Percentiles rank a stretch among this genome's conserved stretches.
phyloP scores from a whole-genome alignment of 2,329 filamentous ascomycete species.

The Apiospora arundinis region DNA sequence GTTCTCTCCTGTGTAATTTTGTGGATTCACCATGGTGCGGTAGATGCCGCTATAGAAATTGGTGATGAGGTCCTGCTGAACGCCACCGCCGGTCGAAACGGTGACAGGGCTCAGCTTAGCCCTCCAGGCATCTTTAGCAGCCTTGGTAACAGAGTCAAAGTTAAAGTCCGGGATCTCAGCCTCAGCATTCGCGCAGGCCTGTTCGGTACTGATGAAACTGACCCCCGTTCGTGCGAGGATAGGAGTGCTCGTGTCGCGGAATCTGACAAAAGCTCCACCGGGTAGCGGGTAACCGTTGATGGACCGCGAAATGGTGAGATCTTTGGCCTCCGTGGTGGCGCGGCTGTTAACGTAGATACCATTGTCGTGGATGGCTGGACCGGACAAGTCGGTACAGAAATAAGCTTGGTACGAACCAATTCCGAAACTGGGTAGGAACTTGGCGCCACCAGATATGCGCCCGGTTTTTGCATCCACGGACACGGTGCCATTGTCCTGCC shows the following conservation, averaged over 20 bases:
- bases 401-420: constrained; percentile 64
- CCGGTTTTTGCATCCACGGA: constrained; percentile 61
- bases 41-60: constrained; percentile 78
- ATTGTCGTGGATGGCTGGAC: constrained; percentile 61
- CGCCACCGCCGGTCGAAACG: constrained; percentile 58
- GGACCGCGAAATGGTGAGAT: constrained; percentile 54
- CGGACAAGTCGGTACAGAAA: constrained; percentile 73
- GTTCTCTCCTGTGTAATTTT: constrained; percentile 78
- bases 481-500: constrained; percentile 63
- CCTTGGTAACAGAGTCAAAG: constrained; percentile 59
- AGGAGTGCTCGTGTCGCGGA: constrained; percentile 55
- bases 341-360: constrained; percentile 67
- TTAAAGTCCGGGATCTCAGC: constrained; percentile 72
- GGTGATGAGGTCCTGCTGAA: constrained; percentile 60
- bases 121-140: constrained; percentile 65
- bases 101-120: constrained; percentile 65
- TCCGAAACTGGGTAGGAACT: constrained; percentile 70
- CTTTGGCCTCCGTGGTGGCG: constrained; percentile 54
- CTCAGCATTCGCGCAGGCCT: constrained; percentile 73
- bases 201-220: constrained; percentile 70
- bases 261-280: constrained; percentile 69
- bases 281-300: constrained; percentile 62
- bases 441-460: constrained; percentile 66
- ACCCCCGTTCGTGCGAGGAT: constrained; percentile 71
- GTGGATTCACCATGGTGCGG: constrained; percentile 73